Evolutionary conservation across 345 rosid species (phyloP).

Genomic region (Arabis hirsuta): DNA sequence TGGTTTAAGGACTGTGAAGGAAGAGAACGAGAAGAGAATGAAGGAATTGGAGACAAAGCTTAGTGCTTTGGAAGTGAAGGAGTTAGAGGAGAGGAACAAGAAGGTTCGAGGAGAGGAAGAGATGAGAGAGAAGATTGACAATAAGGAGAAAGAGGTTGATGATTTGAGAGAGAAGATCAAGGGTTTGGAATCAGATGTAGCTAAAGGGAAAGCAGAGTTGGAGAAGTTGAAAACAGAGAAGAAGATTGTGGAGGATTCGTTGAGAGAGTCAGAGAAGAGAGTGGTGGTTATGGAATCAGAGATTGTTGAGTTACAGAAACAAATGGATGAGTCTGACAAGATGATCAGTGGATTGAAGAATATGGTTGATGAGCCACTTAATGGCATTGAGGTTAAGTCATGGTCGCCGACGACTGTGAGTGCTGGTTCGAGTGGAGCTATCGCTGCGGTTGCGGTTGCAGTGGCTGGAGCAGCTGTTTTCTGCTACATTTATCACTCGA

Average conservation of each 20-base stretch:
- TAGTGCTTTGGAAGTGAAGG: conserved; percentile 57
- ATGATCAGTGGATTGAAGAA: conserved; percentile 55
- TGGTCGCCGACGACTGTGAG: conserved; percentile 16
- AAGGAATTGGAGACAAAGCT: conserved; percentile 74
- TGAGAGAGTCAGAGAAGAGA: conserved; percentile 51
- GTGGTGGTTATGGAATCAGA: conserved; percentile 46
- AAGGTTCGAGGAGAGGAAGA: conserved; percentile 65
- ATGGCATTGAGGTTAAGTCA: conserved; percentile 49
- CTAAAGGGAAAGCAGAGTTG: conserved; percentile 43
- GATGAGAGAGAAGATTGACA: conserved; percentile 56
- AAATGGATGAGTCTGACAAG: conserved; percentile 53
- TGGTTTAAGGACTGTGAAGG: conserved; percentile 54
- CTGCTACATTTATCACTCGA: conserved; percentile 53
- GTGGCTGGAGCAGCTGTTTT: conserved; percentile 54
- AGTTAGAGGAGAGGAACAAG: conserved; percentile 64
- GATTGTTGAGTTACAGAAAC: conserved; percentile 49
- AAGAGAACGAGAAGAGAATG: conserved; percentile 56
- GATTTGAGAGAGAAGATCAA: conserved; percentile 49
- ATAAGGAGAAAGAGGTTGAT: conserved; percentile 55
- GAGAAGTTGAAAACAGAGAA: conserved; percentile 48
- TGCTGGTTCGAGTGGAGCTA: conserved; percentile 56
- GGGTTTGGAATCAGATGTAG: conserved; percentile 49
- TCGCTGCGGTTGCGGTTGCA: conserved; percentile 54
- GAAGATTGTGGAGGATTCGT: conserved; percentile 42
- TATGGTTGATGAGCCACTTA: conserved; percentile 48